Evolutionary conservation across 495 filamentous ascomycete species (phyloP), one percentile per base, ranked within the genome.

Genomic region (Podospora didyma): DNA sequence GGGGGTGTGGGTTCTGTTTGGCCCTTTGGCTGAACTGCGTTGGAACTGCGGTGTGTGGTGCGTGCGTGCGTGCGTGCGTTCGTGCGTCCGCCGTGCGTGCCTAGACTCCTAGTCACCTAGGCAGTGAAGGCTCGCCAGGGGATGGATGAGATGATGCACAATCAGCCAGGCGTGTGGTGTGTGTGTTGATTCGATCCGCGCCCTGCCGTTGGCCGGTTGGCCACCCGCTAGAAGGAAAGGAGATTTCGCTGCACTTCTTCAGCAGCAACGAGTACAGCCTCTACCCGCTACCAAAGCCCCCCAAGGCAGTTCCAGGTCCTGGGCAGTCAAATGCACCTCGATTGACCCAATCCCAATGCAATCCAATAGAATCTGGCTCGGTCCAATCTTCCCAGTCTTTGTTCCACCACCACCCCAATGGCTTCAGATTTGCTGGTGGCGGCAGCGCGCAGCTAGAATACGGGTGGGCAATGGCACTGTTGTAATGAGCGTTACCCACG

Each of bases 91-190:
- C n/a, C n/a, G n/a, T n/a, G n/a, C n/a, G n/a, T n/a, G n/a, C n/a
- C n/a, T n/a, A n/a, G n/a, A n/a, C 34, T 37, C 16, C 34, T 2
- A 37, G 34, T 16, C 34, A 37, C 9, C 34, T n/a, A n/a, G n/a
- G n/a, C n/a, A n/a, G n/a, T n/a, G n/a, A n/a, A n/a, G n/a, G n/a
- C 34, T 37, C 9, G 34, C 9, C 35, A 50, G 48, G 34, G 24
- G 22, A 50, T 47, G 57, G 46, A 48, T 35, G 54, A 52, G 26
- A 31, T n/a, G 26, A 31, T 31, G 26, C 26, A 31, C 58, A 64
- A 68, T 65, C 63, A 63, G 56, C 62, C 57, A 53, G 51, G 56
- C 49, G 24, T 53, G 55, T 31, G 42, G 51, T 7, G 28, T 45
- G 50, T 42, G 46, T 52, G 50, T 57, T 47, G 60, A 59, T 56